These are phyloP conservation scores for Leccinum aurantiacum DNA, from an alignment of 768 basidiomycete species.

Conservation along the genomic window DNA sequence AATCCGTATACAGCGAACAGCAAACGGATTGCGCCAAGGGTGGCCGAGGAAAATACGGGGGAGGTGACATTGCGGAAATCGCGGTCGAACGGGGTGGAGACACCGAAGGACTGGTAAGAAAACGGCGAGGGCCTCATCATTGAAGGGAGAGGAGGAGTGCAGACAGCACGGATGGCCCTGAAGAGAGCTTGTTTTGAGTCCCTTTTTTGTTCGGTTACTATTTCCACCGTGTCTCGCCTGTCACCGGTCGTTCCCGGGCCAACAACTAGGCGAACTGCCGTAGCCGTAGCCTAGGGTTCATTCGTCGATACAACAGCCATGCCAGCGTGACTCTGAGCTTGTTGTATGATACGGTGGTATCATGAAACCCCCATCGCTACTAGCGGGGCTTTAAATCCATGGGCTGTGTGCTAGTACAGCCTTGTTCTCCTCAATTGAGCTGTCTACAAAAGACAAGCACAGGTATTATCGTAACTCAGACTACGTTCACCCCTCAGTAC, in stretches of 20 bases:
- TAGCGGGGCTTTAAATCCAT: background rate
- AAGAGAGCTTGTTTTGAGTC: constrained; percentile 8
- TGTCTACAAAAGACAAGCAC: background rate
- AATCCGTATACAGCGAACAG: constrained; percentile 53
- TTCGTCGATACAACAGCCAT: background rate
- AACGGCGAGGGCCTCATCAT: constrained; percentile 11
- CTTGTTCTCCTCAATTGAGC: background rate
- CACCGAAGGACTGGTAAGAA: constrained; percentile 32
- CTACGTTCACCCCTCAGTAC: background rate
- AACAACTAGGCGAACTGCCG: background rate
- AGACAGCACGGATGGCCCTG: background rate
- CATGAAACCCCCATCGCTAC: background rate
- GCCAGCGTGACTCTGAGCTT: background rate
- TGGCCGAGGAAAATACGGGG: constrained; percentile 41
- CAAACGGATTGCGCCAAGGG: constrained; percentile 47
- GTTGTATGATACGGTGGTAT: no score
- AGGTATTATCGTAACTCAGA: background rate
- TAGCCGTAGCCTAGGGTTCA: background rate
- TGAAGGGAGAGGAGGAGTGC: background rate
- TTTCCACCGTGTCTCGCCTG: background rate
- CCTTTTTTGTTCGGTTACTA: constrained; percentile 7
- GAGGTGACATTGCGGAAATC: constrained; percentile 41
- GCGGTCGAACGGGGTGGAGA: constrained; percentile 42
- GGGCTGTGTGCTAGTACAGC: background rate
- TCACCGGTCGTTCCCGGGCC: background rate